Conservation (phyloP, 192 early-diverging fungal genomes). For the Linnemannia schmuckeri region DNA sequence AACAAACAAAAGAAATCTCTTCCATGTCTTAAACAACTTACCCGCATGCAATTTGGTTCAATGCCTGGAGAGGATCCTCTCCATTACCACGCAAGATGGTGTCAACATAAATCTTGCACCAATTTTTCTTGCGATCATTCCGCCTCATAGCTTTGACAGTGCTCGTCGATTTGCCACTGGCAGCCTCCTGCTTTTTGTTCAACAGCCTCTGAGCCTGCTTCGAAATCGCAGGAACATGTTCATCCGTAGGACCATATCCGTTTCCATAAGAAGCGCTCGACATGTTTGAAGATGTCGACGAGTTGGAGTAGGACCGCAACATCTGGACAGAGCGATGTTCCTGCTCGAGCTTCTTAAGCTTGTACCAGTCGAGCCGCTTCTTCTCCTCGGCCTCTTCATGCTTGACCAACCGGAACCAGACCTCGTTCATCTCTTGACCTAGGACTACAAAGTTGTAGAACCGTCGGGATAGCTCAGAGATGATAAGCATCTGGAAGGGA, state of each 20-base stretch:
- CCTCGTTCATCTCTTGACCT: slow-evolving; percentile 54
- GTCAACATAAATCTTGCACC: slow-evolving; percentile 56
- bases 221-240: slow-evolving; percentile 15
- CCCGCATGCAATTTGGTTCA: slow-evolving; percentile 30
- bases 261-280: slow-evolving; percentile 19
- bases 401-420: slow-evolving; percentile 55
- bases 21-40: slow-evolving; percentile 9
- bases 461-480: slow-evolving; percentile 53
- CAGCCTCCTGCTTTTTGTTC: slow-evolving; percentile 46
- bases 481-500: slow-evolving; percentile 52
- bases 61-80: slow-evolving; percentile 22
- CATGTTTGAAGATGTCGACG: slow-evolving; percentile 29
- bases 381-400: slow-evolving; percentile 46
- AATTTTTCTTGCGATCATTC: slow-evolving; percentile 46
- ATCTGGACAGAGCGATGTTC: slow-evolving; percentile 46
- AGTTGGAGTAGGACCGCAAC: slow-evolving; percentile 42
- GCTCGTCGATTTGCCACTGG: slow-evolving; percentile 3
- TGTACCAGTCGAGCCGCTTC: slow-evolving; percentile 47
- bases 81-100: slow-evolving; percentile 46
- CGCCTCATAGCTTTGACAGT: slow-evolving; percentile 43
- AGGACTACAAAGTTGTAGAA: slow-evolving; percentile 53
- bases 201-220: slow-evolving; percentile 44
- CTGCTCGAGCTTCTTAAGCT: slow-evolving; percentile 39
- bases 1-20: slow-evolving; percentile 3
- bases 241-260: slow-evolving; percentile 15